A percentile compares a stretch with the other conserved stretches of the same genome.
These are phyloP conservation scores for Mentha longifolia DNA, from an alignment of 257 asterid species.

Conservation along the genomic window DNA sequence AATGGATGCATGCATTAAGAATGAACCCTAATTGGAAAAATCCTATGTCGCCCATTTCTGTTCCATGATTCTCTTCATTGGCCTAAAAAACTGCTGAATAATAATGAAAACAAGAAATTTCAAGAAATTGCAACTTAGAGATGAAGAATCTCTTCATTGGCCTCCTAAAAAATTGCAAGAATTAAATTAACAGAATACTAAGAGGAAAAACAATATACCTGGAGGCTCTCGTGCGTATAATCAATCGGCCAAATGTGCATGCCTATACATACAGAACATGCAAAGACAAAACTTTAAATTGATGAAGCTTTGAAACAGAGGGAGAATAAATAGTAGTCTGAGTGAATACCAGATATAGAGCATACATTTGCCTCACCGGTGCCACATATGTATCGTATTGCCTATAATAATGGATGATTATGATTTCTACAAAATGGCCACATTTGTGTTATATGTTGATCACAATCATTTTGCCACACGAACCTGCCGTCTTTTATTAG, in stretches of 20 bases:
- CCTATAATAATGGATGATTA: neutral
- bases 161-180: neutral
- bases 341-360: conserved; percentile 8
- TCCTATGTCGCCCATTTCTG: neutral
- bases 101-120: neutral
- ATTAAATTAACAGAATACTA: no score
- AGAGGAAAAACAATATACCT: neutral
- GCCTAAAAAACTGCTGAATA: neutral
- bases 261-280: neutral
- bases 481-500: neutral
- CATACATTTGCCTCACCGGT: conserved; percentile 1
- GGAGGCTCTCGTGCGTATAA: neutral
- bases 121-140: neutral
- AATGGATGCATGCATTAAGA: neutral
- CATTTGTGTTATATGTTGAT: neutral
- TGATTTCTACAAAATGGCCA: neutral
- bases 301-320: neutral
- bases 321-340: no score
- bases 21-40: no score
- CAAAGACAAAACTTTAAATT: neutral
- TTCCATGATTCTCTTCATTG: neutral
- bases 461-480: neutral
- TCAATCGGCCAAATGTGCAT: neutral
- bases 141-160: neutral
- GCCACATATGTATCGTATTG: neutral